Conservation (phyloP, 2,329 filamentous ascomycete genomes). For the Verticillium nonalfalfae region DNA sequence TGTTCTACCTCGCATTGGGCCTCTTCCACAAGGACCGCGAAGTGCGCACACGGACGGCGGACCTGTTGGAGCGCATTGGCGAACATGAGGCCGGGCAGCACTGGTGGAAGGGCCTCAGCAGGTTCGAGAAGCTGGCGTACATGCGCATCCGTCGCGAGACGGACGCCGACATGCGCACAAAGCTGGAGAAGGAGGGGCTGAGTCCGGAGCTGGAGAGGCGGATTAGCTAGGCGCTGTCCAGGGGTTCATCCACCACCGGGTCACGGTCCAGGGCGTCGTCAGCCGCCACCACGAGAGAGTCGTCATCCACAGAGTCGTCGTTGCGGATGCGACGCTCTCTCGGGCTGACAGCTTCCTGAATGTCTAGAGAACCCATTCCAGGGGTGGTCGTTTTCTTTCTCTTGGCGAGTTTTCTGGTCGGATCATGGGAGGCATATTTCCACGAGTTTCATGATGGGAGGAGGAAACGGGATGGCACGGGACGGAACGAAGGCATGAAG, state of each 20-base stretch:
- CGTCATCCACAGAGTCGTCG: neutral
- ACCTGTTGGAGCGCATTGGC: slow-evolving; percentile 73
- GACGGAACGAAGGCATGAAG: neutral
- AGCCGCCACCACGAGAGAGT: neutral
- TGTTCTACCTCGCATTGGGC: slow-evolving; percentile 87
- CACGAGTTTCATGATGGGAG: neutral
- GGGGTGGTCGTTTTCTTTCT: neutral
- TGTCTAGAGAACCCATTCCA: neutral
- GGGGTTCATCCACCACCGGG: slow-evolving; percentile 1
- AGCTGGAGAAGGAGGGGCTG: slow-evolving; percentile 37
- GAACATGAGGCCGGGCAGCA: slow-evolving; percentile 87
- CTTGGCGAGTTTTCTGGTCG: neutral
- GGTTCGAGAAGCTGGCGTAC: slow-evolving; percentile 84
- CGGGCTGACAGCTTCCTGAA: neutral
- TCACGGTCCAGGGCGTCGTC: neutral
- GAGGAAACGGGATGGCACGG: neutral
- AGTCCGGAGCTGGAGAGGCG: slow-evolving; percentile 36
- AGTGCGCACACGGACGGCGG: slow-evolving; percentile 71
- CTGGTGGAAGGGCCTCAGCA: slow-evolving; percentile 81
- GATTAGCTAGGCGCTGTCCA: slow-evolving; percentile 32
- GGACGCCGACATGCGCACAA: slow-evolving; percentile 43
- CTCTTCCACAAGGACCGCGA: slow-evolving; percentile 84
- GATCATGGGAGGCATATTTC: neutral
- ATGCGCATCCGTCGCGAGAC: slow-evolving; percentile 67
- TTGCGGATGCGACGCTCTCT: neutral